Evolutionary conservation across 345 rosid genomes (phyloP).

Genomic region (Hevea brasiliensis): DNA sequence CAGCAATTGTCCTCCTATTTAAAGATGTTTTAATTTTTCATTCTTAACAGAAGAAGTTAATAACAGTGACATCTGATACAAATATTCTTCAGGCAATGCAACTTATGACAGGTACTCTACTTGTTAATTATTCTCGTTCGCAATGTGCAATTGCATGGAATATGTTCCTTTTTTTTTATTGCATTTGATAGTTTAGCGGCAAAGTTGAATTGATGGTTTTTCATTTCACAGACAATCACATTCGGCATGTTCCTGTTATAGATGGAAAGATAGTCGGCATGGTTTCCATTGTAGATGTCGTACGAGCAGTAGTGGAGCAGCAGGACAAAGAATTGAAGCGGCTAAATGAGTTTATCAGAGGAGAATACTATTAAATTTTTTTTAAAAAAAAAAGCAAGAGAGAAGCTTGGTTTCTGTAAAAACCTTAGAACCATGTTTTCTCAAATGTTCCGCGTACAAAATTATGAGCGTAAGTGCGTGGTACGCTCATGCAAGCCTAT

Average conservation of each 20-base stretch:
- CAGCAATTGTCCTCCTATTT: neutral
- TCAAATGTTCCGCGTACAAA: no score
- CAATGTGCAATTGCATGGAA: neutral
- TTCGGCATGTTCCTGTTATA: constrained; percentile 80
- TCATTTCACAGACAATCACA: constrained; percentile 52
- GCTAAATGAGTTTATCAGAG: neutral
- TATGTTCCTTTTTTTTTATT: neutral
- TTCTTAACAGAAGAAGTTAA: constrained; percentile 51
- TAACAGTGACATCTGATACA: constrained; percentile 69
- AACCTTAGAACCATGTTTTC: no score
- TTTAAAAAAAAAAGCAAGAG: no score
- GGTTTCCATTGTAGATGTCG: constrained; percentile 83
- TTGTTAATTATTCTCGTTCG: neutral
- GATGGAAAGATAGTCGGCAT: constrained; percentile 79
- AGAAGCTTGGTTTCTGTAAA: no score
- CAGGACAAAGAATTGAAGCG: constrained; percentile 39
- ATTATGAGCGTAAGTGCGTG: no score
- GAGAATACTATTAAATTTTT: neutral
- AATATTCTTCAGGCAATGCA: constrained; percentile 77
- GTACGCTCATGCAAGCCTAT: no score
- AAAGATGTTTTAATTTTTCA: neutral
- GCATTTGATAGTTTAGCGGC: neutral
- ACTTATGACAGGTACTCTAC: constrained; percentile 75
- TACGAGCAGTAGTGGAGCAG: constrained; percentile 76
- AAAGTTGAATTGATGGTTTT: neutral